These are phyloP conservation scores for Colletotrichum shisoi DNA, from an alignment of 2,329 filamentous ascomycete genomes.

Conservation along the genomic window DNA sequence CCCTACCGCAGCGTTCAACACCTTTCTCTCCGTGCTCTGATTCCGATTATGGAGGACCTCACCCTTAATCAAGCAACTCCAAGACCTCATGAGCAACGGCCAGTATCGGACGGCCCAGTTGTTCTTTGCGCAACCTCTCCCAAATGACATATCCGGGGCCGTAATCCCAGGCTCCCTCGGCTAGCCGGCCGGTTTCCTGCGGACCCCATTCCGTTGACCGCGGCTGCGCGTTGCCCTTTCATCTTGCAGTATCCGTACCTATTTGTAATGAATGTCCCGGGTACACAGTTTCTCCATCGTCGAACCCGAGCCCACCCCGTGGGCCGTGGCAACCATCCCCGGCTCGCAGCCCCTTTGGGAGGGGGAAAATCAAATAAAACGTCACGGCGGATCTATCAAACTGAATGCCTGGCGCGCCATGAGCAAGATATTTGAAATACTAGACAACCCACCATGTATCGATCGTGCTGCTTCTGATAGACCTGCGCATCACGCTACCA, in stretches of 20 bases:
- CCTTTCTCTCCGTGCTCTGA: background rate
- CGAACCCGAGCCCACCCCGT: conserved; percentile 18
- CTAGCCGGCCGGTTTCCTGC: background rate
- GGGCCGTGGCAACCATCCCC: background rate
- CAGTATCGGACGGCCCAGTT: background rate
- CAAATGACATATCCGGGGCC: background rate
- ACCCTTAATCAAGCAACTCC: background rate
- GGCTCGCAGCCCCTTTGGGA: background rate
- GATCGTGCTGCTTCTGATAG: background rate
- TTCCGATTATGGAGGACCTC: conserved; percentile 21
- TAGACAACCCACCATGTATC: background rate
- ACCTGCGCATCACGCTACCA: background rate
- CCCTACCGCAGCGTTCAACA: background rate
- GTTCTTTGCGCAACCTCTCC: background rate
- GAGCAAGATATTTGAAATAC: background rate
- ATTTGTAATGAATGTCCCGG: conserved; percentile 35
- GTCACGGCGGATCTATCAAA: background rate
- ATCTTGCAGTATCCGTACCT: conserved; percentile 35
- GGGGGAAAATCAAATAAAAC: background rate
- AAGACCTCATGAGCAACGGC: conserved; percentile 10
- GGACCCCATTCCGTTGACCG: background rate
- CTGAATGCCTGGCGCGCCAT: background rate
- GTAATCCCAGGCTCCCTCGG: background rate
- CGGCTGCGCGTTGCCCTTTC: conserved; percentile 7
- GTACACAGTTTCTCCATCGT: conserved; percentile 29